These are phyloP conservation scores for Chloris gayana DNA, from an alignment of 176 grass and related monocot species.

Conservation along the genomic window DNA sequence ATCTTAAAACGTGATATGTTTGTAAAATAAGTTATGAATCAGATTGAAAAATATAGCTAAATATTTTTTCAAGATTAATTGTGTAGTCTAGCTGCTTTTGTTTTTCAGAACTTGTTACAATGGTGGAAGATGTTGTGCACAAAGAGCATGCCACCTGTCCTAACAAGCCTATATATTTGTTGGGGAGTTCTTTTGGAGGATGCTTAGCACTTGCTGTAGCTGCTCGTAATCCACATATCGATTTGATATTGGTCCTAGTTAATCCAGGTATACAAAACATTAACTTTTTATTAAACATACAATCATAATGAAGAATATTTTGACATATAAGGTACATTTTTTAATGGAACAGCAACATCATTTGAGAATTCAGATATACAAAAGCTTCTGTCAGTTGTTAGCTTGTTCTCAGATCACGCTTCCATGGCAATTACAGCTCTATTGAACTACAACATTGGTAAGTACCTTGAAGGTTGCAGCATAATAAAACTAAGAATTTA, in stretches of 20 bases:
- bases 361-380: slow-evolving; percentile 64
- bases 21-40: background rate
- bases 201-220: slow-evolving; percentile 80
- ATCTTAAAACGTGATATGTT: background rate
- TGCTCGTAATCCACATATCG: slow-evolving; percentile 59
- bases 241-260: slow-evolving; percentile 67
- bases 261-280: slow-evolving; percentile 57
- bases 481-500: background rate
- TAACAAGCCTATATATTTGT: slow-evolving; percentile 68
- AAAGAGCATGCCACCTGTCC: slow-evolving; percentile 55
- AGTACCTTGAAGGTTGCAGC: background rate
- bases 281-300: background rate
- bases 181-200: slow-evolving; percentile 83
- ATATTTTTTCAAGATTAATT: slow-evolving; percentile 1
- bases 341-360: slow-evolving; percentile 53
- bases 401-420: slow-evolving; percentile 34
- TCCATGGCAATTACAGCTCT: slow-evolving; percentile 54
- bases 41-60: background rate
- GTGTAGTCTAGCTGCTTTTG: slow-evolving; percentile 36
- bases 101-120: slow-evolving; percentile 65
- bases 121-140: slow-evolving; percentile 71
- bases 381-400: slow-evolving; percentile 46
- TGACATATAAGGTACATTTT: slow-evolving; percentile 12
- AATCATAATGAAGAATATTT: background rate
- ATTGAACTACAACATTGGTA: slow-evolving; percentile 65